Evolutionary conservation across 2,329 filamentous ascomycete genomes (phyloP).

Genomic region (Ascochyta viciae-villosae): DNA sequence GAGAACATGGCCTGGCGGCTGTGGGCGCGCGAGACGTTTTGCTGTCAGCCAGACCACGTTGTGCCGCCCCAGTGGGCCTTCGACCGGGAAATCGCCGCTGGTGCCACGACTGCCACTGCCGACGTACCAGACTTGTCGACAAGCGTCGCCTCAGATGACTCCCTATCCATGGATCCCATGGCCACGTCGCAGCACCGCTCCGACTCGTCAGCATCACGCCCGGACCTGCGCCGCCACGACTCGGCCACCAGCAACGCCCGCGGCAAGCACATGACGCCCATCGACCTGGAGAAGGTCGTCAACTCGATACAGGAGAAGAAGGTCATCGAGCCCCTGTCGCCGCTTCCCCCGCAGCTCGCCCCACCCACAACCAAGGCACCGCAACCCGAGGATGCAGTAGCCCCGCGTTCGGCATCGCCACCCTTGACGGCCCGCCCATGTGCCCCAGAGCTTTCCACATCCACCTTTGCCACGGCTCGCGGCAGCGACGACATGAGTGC

Average conservation of each 20-base stretch:
- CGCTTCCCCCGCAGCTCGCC: conserved; percentile 52
- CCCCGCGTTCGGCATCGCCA: conserved; percentile 51
- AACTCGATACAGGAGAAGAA: conserved; percentile 87
- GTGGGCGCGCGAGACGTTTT: conserved; percentile 93
- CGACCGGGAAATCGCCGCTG: conserved; percentile 35
- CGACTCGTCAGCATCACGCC: conserved; percentile 62
- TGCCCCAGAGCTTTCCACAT: conserved; percentile 66
- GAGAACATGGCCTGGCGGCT: conserved; percentile 95
- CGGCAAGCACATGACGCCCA: conserved; percentile 88
- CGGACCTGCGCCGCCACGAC: conserved; percentile 74
- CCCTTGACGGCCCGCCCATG: conserved; percentile 51
- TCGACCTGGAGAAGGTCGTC: conserved; percentile 93
- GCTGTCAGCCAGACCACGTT: conserved; percentile 70
- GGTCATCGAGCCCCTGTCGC: conserved; percentile 65
- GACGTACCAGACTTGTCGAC: conserved; percentile 55
- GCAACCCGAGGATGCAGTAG: conserved; percentile 19
- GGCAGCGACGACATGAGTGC: conserved; percentile 51
- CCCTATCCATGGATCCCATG: conserved; percentile 44
- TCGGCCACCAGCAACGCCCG: conserved; percentile 74
- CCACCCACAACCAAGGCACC: conserved; percentile 20
- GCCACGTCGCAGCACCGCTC: conserved; percentile 56
- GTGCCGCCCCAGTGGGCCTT: conserved; percentile 45
- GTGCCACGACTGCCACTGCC: conserved; percentile 16
- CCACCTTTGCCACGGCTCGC: conserved; percentile 59
- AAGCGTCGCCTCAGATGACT: conserved; percentile 56